Evolutionary conservation across 2,329 filamentous ascomycete genomes (phyloP), one percentile per base, ranked within the genome.

Genomic region (Xylaria arbuscula): DNA sequence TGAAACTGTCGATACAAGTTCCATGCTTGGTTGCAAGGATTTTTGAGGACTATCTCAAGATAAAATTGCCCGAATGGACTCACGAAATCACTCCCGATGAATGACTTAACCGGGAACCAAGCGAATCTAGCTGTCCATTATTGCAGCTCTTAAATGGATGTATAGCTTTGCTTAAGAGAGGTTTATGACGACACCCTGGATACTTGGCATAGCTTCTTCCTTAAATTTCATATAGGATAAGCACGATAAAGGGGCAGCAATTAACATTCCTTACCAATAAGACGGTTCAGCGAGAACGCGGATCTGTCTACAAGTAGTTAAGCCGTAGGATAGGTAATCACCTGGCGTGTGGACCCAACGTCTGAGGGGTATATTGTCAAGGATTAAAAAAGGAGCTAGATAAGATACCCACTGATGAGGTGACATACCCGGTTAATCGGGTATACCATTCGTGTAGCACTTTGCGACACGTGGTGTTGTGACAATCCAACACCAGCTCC

Each of bases 331-430:
- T 19, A 47, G n/a, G n/a, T 47, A 47, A 47, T 47, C 42, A 47
- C n/a, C 42, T 47, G n/a, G 17, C n/a, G 17, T 47, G 17, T 10
- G 42, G 42, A 47, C 42, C 42, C 17, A 9, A 47, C 7, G 19
- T 47, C 17, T 47, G 42, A 47, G 42, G 42, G 42, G 42, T 47
- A 47, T 47, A 47, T 19, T n/a, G 42, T 47, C 42, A 47, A n/a
- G 42, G 42, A n/a, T 47, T 47, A 19, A 9, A 19, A 19, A 47
- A 47, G 42, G 42, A 19, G n/a, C 3, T 47, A 47, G n/a, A n/a
- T 47, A 47, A 47, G 42, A 42, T 47, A 47, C 17, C n/a, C 42
- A 17, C 42, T 19, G 17, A n/a, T 19, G n/a, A 47, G n/a, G 42
- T 47, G 9, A 19, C n/a, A 19, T 47, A 10, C 42, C 42, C 17